Base-by-base conservation (phyloP, 805 yeast genomes). In the Wickerhamomyces bisporus region DNA sequence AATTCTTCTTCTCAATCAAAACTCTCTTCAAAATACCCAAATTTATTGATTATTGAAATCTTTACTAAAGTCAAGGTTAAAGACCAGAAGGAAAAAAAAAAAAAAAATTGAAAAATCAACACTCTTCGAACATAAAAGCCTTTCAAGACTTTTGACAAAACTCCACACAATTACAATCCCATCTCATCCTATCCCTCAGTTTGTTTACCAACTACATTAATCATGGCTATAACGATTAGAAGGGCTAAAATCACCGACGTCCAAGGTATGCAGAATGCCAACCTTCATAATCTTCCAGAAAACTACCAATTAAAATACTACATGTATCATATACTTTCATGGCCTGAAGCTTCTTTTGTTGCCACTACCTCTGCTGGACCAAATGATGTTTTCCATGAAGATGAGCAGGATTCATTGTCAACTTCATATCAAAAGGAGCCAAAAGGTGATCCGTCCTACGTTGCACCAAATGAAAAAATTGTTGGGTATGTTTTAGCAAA, bases 281-380 rank as follows among this genome's bases (percentile, higher is more conserved):
- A 89, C 58, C 66, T 89, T 60, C 83, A 83, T 47, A 91, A 91
- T 56, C 68, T 93, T 44, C 98, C 98, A 6, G 98, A 93, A 60
- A 93, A 93, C 65, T 93, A 93, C 58, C 81, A 85, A 47, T 66
- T 89, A 61, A 88, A 89, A 61, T 93, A 88, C 64, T 93, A 93
- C 64, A 75, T 93, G 72, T 93, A 93, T 62, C 98, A 93, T 62
- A 74, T 87, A 8, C 66, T 91, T 36, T 81, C 97, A 26, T 93
- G 98, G 98, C 98, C 98, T 2, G 95, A 91, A 59, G 94, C 95
- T 12, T 86, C 96, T 29, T 93, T 81, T 66, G 98, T 93, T 26
- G 98, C 98, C 14, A 82, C 91, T 1, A 81, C 93, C 2, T 76
- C 81, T 20, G 83, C 76, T 45, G 76, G 34, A 26, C 36, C 35